These are phyloP conservation scores for Thelonectria blattea DNA, from an alignment of 2,329 filamentous ascomycete species.

Conservation along the genomic window DNA sequence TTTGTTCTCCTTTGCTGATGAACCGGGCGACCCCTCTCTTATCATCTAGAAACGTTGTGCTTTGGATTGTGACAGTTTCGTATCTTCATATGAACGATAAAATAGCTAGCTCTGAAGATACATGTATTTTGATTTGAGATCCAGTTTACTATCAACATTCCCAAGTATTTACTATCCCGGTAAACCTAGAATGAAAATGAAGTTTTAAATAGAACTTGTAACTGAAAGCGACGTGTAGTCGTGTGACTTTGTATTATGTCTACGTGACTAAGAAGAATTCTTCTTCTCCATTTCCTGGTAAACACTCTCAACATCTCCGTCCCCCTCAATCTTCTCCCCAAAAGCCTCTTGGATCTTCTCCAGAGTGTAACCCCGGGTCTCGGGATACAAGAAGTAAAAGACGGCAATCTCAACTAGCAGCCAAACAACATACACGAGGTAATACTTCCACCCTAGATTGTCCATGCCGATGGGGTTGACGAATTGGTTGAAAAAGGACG, in stretches of 20 bases:
- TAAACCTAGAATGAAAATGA: no score
- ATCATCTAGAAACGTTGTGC: no score
- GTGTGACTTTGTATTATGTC: not conserved
- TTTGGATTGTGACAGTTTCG: no score
- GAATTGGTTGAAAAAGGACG: conserved; percentile 27
- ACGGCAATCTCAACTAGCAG: conserved; percentile 30
- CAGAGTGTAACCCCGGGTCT: conserved; percentile 49
- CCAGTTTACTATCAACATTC: no score
- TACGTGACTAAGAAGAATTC: not conserved
- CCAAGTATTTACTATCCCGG: no score
- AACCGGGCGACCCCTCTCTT: no score
- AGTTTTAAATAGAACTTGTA: no score
- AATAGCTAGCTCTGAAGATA: no score
- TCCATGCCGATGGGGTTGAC: conserved; percentile 38
- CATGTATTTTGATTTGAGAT: no score
- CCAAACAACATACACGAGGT: conserved; percentile 36
- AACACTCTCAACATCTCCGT: conserved; percentile 5
- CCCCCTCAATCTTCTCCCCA: conserved; percentile 16
- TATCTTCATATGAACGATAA: no score
- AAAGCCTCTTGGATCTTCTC: conserved; percentile 26
- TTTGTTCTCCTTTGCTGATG: no score
- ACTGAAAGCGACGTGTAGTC: not conserved
- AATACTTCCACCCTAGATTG: conserved; percentile 26
- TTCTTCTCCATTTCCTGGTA: conserved; percentile 15
- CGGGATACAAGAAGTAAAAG: conserved; percentile 51